Conservation (phyloP, 2,329 filamentous ascomycete species). For the Penicillium sp. region DNA sequence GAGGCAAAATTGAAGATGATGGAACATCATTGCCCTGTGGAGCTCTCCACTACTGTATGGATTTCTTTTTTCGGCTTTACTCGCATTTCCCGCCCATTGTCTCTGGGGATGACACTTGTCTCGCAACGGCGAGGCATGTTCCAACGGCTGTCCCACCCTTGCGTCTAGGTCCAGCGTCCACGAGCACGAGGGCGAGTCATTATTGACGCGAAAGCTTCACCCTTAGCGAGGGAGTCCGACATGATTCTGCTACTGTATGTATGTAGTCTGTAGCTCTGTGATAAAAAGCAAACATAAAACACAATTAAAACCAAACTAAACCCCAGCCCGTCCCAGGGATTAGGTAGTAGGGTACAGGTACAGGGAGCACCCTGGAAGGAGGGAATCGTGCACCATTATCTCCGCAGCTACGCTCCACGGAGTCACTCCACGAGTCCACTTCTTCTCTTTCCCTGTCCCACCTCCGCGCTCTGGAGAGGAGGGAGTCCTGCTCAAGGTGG, state of each 20-base stretch:
- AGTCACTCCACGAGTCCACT: background rate
- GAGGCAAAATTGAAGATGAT: background rate
- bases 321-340: background rate
- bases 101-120: slow-evolving; percentile 18
- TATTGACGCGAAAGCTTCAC: background rate
- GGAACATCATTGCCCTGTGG: too few relatives aligned
- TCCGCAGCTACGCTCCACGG: background rate
- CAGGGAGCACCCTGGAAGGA: background rate
- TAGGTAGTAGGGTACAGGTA: background rate
- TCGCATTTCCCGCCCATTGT: background rate
- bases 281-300: slow-evolving; percentile 2
- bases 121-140: slow-evolving; percentile 25
- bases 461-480: background rate
- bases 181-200: background rate
- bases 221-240: background rate
- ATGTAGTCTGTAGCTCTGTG: background rate
- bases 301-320: background rate
- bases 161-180: slow-evolving; percentile 5
- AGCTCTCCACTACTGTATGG: too few relatives aligned
- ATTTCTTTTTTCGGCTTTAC: background rate
- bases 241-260: background rate
- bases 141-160: slow-evolving; percentile 22
- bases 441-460: background rate
- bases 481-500: background rate
- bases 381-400: background rate